phyloP scores from a whole-genome alignment of 208 protist species.

The Tritrichomonas musculus region DNA sequence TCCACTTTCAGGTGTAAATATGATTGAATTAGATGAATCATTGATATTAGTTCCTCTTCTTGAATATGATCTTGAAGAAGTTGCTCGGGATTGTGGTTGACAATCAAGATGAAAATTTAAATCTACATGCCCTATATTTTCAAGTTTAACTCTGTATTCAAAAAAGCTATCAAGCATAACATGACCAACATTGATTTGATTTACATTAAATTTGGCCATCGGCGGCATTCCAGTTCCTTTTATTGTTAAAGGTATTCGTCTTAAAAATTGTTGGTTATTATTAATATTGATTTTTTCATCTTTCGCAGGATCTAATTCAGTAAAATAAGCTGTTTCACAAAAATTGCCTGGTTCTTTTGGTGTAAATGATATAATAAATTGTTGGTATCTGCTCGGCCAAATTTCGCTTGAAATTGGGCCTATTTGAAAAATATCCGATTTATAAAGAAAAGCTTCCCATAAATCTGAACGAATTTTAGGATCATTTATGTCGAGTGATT shows the following conservation, averaged over 20 bases:
- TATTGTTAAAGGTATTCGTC: neutral
- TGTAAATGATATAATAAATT: neutral
- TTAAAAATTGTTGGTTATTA: neutral
- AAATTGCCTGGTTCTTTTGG: neutral
- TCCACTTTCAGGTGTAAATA: neutral
- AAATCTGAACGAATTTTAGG: neutral
- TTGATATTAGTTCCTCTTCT: no score
- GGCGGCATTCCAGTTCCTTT: neutral
- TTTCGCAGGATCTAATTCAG: no score
- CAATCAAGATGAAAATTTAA: neutral
- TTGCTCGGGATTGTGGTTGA: no score
- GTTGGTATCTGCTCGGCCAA: neutral
- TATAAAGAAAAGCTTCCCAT: neutral
- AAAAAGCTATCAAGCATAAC: neutral
- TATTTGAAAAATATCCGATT: neutral
- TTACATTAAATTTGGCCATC: neutral
- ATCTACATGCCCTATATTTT: slow-evolving; percentile 16
- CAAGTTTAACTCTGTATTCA: neutral
- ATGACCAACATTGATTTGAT: neutral
- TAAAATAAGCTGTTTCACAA: no score
- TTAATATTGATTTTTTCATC: no score
- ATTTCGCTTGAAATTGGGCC: neutral
- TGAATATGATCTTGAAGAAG: no score
- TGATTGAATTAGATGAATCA: neutral
- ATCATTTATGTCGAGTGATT: neutral